Evolutionary conservation across 2,329 filamentous ascomycete species (phyloP), one percentile per base, ranked within the genome.

Genomic region (Metarhizium anisopliae): DNA sequence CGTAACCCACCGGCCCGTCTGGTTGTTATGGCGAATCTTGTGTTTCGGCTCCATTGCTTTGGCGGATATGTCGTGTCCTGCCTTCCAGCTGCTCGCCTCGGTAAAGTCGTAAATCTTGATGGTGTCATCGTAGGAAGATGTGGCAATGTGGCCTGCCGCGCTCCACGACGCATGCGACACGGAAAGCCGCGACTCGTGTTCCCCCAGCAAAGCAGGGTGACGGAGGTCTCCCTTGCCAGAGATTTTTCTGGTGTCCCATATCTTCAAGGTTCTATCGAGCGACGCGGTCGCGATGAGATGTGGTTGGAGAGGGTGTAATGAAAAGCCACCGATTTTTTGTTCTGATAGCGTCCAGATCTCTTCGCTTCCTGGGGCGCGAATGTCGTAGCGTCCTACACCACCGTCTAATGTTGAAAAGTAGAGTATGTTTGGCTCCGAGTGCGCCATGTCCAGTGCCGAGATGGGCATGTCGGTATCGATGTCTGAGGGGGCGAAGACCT

Each of bases 241-340:
- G 13, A 95, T 87, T 59, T 90, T 93, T 30, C 94, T 82, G 45
- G 96, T 64, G 64, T 99, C 94, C 94, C 94, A 99, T 2, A 99
- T 80, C 64, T 92, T 93, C 64, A 99, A 74, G 0, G 86, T 95
- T 2, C 93, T 82, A 67, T 99, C 94, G 0, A 99, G 77, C 0
- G 90, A 95, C 0, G 92, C 94, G 0, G 94, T 97, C 0, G 91
- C 90, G 0, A 96, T 72, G 4, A 96, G 82, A 65, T 97, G 89
- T 0, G 91, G 85, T 2, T 90, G 81, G 0, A 85, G 70, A 0
- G 94, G 93, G 63, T 95, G 86, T 2, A 96, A 71, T 0, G 86
- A 88, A 70, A 97, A 97, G 0, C 94, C 94, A 18, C 94, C 94
- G 54, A 99, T 96, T 67, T 99, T 99, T 69, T 95, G 92, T 54